A percentile compares a stretch with the other conserved stretches of the same genome.
Conservation (phyloP, 768 basidiomycete species). For the Albatrellus ellisii region DNA sequence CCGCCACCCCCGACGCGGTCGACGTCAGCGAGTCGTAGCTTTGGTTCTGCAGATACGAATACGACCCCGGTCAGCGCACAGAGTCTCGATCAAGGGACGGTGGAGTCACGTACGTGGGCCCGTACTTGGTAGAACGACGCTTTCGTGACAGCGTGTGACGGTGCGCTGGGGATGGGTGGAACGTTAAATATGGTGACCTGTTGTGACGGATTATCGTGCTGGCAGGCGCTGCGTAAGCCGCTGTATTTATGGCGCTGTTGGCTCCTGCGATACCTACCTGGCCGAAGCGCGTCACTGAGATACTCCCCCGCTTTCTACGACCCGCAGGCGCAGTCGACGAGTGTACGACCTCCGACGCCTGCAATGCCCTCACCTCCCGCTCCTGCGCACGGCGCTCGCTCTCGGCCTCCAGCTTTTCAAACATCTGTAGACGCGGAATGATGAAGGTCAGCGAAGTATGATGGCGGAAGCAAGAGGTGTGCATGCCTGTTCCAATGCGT, state of each 20-base stretch:
- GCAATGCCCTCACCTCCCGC: slow-evolving; percentile 6
- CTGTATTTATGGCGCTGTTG: not conserved
- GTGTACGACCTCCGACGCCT: slow-evolving; percentile 2
- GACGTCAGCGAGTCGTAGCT: slow-evolving; percentile 20
- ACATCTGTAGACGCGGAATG: slow-evolving; percentile 27
- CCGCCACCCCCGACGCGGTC: slow-evolving; percentile 1
- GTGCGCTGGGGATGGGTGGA: slow-evolving; percentile 12
- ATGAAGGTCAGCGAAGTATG: not conserved
- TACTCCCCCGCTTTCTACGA: slow-evolving; percentile 27
- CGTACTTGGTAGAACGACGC: slow-evolving; percentile 20
- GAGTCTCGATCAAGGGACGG: not conserved
- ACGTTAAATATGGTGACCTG: slow-evolving; percentile 3
- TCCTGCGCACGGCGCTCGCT: slow-evolving; percentile 34
- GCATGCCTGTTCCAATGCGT: slow-evolving; percentile 13
- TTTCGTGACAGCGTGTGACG: slow-evolving; percentile 14
- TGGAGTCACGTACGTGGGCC: slow-evolving; percentile 5
- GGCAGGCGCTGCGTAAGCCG: not conserved
- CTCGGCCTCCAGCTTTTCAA: slow-evolving; percentile 43
- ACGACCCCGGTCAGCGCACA: slow-evolving; percentile 2
- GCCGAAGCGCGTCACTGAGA: slow-evolving; percentile 49
- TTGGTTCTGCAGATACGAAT: slow-evolving; percentile 2
- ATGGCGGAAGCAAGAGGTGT: not conserved
- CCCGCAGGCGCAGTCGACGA: slow-evolving; percentile 5
- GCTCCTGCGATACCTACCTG: slow-evolving; percentile 34
- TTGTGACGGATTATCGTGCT: slow-evolving; percentile 6